A percentile compares a stretch with the other conserved stretches of the same genome.
phyloP scores from a whole-genome alignment of 2,329 filamentous ascomycete genomes.

The Chaetomium sp. region DNA sequence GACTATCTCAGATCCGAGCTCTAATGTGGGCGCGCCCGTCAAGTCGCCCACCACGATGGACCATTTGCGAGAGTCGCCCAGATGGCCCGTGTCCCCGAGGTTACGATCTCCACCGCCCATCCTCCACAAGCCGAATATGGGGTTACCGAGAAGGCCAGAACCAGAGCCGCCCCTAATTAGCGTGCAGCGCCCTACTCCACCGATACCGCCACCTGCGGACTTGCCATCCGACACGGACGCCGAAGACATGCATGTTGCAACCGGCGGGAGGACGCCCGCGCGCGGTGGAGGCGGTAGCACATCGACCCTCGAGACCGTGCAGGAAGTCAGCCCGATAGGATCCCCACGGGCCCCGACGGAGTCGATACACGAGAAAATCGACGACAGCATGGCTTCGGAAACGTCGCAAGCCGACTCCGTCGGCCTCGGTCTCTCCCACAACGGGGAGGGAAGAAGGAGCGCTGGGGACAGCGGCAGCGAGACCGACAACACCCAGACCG shows the following conservation, averaged over 20 bases:
- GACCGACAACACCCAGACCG: slow-evolving; percentile 55
- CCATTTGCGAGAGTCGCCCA: slow-evolving; percentile 57
- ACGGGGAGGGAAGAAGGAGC: slow-evolving; percentile 47
- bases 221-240: slow-evolving; percentile 53
- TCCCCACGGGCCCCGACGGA: slow-evolving; percentile 60
- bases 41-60: slow-evolving; percentile 59
- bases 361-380: slow-evolving; percentile 55
- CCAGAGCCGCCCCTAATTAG: slow-evolving; percentile 55
- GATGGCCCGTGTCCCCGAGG: slow-evolving; percentile 78
- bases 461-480: slow-evolving; percentile 71
- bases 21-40: slow-evolving; percentile 64
- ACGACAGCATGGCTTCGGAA: slow-evolving; percentile 52
- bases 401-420: slow-evolving; percentile 47
- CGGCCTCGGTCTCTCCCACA: slow-evolving; percentile 45
- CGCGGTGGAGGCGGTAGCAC: slow-evolving; percentile 61
- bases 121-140: slow-evolving; percentile 50
- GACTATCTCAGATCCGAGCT: slow-evolving; percentile 59
- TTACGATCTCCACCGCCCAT: slow-evolving; percentile 74
- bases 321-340: slow-evolving; percentile 80
- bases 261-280: slow-evolving; percentile 62
- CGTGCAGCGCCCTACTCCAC: slow-evolving; percentile 54
- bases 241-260: slow-evolving; percentile 52
- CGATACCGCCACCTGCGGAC: slow-evolving; percentile 44
- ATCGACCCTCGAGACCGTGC: slow-evolving; percentile 80
- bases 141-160: slow-evolving; percentile 51